phyloP scores from a whole-genome alignment of 495 filamentous ascomycete species.

The Talaromyces borbonicus region DNA sequence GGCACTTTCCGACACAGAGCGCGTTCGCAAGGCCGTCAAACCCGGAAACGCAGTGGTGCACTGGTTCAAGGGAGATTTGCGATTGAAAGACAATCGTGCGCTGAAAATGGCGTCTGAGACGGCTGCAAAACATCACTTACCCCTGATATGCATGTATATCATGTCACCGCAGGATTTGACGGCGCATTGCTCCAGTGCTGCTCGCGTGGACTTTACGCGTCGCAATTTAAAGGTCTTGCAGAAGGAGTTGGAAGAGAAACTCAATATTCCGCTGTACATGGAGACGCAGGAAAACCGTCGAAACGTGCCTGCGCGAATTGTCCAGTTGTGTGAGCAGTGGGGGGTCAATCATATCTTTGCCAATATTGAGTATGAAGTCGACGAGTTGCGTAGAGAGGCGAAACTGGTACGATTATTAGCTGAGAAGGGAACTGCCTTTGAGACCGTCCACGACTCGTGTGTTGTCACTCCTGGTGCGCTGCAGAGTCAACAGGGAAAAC shows the following conservation, averaged over 20 bases:
- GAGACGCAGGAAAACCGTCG: slow-evolving; percentile 60
- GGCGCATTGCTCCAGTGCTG: slow-evolving; percentile 65
- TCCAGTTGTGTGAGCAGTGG: slow-evolving; percentile 63
- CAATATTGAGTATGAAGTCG: slow-evolving; percentile 52
- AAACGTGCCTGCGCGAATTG: slow-evolving; percentile 50
- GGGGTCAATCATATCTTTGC: slow-evolving; percentile 52
- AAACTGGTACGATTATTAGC: slow-evolving; percentile 49
- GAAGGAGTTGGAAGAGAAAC: slow-evolving; percentile 49
- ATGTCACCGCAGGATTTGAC: slow-evolving; percentile 80
- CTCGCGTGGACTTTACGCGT: slow-evolving; percentile 71
- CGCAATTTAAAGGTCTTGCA: slow-evolving; percentile 57
- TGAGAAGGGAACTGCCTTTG: slow-evolving; percentile 51
- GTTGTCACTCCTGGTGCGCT: slow-evolving; percentile 67
- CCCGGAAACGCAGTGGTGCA: slow-evolving; percentile 64
- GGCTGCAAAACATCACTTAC: slow-evolving; percentile 52
- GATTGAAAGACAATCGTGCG: slow-evolving; percentile 64
- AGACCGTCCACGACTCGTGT: slow-evolving; percentile 67
- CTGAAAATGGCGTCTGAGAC: slow-evolving; percentile 57
- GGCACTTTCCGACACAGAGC: slow-evolving; percentile 42
- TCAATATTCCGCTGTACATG: slow-evolving; percentile 74
- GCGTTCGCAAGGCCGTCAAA: slow-evolving; percentile 30
- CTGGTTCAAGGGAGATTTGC: slow-evolving; percentile 85
- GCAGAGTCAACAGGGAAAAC: slow-evolving; percentile 52
- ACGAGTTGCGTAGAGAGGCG: slow-evolving; percentile 58
- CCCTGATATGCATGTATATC: slow-evolving; percentile 68